phyloP scores from a whole-genome alignment of 805 yeast genomes.

The Candida piceae region DNA sequence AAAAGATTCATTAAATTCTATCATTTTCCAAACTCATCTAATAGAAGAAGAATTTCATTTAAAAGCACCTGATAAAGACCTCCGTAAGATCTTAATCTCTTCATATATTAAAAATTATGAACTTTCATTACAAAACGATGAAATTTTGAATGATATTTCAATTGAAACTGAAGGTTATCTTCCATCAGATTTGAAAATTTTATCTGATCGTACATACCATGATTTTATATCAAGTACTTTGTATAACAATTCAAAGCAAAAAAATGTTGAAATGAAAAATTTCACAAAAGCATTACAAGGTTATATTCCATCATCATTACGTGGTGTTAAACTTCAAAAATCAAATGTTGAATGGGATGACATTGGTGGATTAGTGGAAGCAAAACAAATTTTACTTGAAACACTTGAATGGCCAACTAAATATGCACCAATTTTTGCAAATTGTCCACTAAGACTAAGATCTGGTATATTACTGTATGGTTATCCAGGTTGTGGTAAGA shows the following conservation, averaged over 20 bases:
- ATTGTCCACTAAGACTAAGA: conserved; percentile 79
- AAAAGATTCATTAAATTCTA: conserved; percentile 58
- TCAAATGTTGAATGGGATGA: conserved; percentile 75
- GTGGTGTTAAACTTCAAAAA: conserved; percentile 84
- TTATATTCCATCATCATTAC: conserved; percentile 72
- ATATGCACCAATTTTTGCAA: conserved; percentile 90
- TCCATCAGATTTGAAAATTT: conserved; percentile 71
- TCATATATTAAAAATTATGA: conserved; percentile 19
- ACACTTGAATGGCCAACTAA: conserved; percentile 97
- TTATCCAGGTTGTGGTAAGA: conserved; percentile 97
- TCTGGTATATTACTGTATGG: conserved; percentile 91
- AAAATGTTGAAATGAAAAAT: conserved; percentile 26
- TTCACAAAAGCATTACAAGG: conserved; percentile 58
- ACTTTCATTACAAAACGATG: conserved; percentile 32
- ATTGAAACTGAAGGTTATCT: conserved; percentile 84
- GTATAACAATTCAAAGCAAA: background rate
- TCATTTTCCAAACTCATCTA: conserved; percentile 62
- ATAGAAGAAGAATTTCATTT: conserved; percentile 59
- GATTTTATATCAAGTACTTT: conserved; percentile 30
- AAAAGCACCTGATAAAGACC: conserved; percentile 63
- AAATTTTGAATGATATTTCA: conserved; percentile 48
- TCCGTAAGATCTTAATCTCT: conserved; percentile 35
- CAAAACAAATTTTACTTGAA: conserved; percentile 72
- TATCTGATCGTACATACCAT: conserved; percentile 66
- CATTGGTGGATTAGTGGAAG: conserved; percentile 81